Evolutionary conservation across 441 rosid species (phyloP).

Genomic region (Mallotus japonicus): DNA sequence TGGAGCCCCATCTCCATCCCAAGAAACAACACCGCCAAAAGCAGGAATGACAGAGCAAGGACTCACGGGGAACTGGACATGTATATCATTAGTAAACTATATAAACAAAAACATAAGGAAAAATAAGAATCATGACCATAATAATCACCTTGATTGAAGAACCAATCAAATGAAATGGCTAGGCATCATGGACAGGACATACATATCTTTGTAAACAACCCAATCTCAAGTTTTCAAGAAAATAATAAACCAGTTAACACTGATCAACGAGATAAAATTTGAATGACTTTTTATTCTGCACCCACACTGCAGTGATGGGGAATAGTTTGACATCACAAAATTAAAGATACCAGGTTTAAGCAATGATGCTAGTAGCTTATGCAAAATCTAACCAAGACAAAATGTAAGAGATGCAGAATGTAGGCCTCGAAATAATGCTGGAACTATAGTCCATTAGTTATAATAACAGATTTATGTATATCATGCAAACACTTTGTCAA

Average conservation of each 20-base stretch:
- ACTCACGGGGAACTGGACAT: constrained; percentile 76
- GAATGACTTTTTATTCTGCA: too few species aligned
- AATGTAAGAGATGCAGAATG: too few species aligned
- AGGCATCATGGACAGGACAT: background rate
- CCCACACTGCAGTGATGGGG: too few species aligned
- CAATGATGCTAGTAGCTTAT: background rate
- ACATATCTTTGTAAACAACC: background rate
- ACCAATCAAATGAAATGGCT: constrained; percentile 6
- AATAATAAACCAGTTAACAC: background rate
- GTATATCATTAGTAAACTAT: background rate
- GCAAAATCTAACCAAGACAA: background rate
- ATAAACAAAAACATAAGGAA: background rate
- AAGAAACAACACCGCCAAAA: constrained; percentile 88
- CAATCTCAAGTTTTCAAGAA: background rate
- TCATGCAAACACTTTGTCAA: background rate
- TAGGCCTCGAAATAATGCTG: background rate
- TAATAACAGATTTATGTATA: too few species aligned
- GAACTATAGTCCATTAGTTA: background rate
- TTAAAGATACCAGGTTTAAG: background rate
- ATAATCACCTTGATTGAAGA: background rate
- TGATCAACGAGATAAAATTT: background rate
- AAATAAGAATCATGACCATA: constrained; percentile 1
- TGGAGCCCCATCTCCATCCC: constrained; percentile 98
- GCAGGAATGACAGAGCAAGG: constrained; percentile 82
- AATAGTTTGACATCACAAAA: background rate